Evolutionary conservation across 192 early-diverging fungal genomes (phyloP), one percentile per base, ranked within the genome.

Genomic region (Coemansia sp.): DNA sequence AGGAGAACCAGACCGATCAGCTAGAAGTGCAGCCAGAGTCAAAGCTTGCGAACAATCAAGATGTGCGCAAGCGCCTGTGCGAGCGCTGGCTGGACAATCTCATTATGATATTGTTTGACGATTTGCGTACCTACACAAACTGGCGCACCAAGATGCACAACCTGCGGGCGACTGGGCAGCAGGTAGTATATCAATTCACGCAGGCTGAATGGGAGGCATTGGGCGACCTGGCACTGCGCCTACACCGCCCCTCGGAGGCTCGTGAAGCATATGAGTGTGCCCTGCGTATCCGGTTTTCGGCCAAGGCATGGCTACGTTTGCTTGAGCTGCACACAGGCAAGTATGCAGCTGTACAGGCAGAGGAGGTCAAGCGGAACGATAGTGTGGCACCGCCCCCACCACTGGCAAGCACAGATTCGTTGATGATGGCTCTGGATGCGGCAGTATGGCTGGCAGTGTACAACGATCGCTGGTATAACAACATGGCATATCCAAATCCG

Each of bases 31-130:
- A 37, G 35, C 35, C 50, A 0, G 24, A 63, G 51, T 22, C 24
- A 14, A 27, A 55, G 53, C 14, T 27, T 23, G 24, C 22, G 41
- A 21, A 25, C 4, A 43, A 11, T 14, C 39, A 47, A 4, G 57
- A 58, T 19, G 39, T 71, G 37, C 64, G 92, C 85, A 99, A 99
- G 87, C 85, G 97, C 21, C 87, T 99, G 43, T 99, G 97, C 65
- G 97, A 99, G 67, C 93, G 97, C 64, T 99, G 97, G 97, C 85
- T 99, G 56, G 97, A 99, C 72, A 98, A 99, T 77, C 82, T 96
- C 50, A 98, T 98, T 59, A 97, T 99, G 97, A 93, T 99, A 2
- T 79, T 99, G 48, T 99, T 96, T 69, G 96, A 97, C 58, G 94
- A 97, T 66, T 83, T 99, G 41, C 90, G 97, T 22, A 86, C 94